These are phyloP conservation scores for Dactylellina leptospora DNA, from an alignment of 2,329 filamentous ascomycete species.

Conservation along the genomic window DNA sequence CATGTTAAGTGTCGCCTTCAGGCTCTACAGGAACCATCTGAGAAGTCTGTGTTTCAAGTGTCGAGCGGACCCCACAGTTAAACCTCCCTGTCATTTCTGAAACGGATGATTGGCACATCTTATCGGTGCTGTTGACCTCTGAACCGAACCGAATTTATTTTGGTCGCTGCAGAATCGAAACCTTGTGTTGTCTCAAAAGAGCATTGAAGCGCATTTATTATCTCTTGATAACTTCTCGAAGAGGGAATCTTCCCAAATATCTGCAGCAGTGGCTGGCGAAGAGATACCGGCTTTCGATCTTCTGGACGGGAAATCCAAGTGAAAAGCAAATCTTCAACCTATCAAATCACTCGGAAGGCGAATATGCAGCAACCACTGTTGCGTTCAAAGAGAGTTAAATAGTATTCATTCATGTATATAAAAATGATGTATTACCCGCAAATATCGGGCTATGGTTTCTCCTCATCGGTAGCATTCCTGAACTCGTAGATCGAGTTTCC, in stretches of 20 bases:
- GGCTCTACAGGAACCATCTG: not conserved
- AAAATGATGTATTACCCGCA: not conserved
- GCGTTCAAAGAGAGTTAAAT: no score
- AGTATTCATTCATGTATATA: not conserved
- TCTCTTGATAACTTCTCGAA: constrained; percentile 40
- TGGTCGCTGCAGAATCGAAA: constrained; percentile 8
- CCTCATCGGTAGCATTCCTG: not conserved
- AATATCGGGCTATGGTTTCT: not conserved
- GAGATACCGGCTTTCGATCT: constrained; percentile 13
- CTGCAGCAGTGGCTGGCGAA: constrained; percentile 14
- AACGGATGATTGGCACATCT: constrained; percentile 19
- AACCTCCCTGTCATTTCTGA: constrained; percentile 2
- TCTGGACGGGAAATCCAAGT: constrained; percentile 13
- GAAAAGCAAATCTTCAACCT: constrained; percentile 32
- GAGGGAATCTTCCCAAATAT: constrained; percentile 1
- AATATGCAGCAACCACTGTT: not conserved
- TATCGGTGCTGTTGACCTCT: not conserved
- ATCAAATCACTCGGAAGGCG: constrained; percentile 3
- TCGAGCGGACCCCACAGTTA: not conserved
- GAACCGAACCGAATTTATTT: constrained; percentile 20
- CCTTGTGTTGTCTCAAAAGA: constrained; percentile 31
- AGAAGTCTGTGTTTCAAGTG: constrained; percentile 11
- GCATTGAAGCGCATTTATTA: no score
- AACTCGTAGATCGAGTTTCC: constrained; percentile 34
- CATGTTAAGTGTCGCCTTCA: not conserved